phyloP scores from a whole-genome alignment of 2,329 filamentous ascomycete genomes.

The Xylariaceae sp. region DNA sequence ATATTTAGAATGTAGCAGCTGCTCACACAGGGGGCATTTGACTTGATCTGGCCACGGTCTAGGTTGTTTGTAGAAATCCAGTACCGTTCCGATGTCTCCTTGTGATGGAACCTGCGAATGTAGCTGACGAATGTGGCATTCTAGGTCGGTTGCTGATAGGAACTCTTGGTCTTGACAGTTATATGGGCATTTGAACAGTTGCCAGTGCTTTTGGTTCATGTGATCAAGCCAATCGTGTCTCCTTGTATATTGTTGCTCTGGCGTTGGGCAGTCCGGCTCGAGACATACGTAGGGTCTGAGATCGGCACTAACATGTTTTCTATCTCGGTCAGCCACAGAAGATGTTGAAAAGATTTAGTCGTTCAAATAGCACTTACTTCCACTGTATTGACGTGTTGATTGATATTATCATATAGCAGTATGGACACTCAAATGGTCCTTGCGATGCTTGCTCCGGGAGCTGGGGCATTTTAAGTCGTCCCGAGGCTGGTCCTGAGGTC shows the following conservation, averaged over 20 bases:
- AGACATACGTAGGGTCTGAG: slow-evolving; percentile 7
- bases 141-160: neutral
- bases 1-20: neutral
- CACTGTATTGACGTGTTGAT: slow-evolving; percentile 3
- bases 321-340: neutral
- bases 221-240: slow-evolving; percentile 4
- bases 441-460: slow-evolving; percentile 1
- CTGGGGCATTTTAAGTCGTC: neutral
- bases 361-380: slow-evolving; percentile 1
- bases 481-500: neutral
- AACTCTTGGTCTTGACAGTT: slow-evolving; percentile 3
- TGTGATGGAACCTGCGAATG: neutral
- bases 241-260: slow-evolving; percentile 4
- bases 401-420: slow-evolving; percentile 12
- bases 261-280: slow-evolving; percentile 1
- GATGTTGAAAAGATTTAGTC: neutral
- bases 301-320: slow-evolving; percentile 5
- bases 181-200: slow-evolving; percentile 5
- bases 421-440: slow-evolving; percentile 10
- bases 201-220: slow-evolving; percentile 4
- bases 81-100: neutral
- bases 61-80: neutral
- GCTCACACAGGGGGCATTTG: neutral
- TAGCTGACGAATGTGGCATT: neutral
- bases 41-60: slow-evolving; percentile 1